Conservation (phyloP, 2,329 filamentous ascomycete species). For the Phialophora verrucosa region DNA sequence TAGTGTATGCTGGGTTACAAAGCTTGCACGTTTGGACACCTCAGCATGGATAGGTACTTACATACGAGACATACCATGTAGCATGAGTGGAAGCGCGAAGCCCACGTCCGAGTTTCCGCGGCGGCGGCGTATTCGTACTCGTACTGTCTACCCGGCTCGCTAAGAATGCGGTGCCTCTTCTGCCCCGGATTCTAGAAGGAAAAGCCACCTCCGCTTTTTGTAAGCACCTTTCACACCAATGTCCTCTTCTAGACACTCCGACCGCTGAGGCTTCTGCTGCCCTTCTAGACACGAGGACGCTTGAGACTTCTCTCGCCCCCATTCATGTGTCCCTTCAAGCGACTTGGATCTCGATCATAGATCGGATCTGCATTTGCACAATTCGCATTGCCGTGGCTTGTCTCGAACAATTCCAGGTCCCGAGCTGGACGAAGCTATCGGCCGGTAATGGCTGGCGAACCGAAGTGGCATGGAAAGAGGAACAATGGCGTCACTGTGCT, state of each 20-base stretch:
- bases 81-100: not conserved
- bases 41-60: not conserved
- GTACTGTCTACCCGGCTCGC: not conserved
- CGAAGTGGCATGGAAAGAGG: not conserved
- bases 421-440: not conserved
- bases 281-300: no score
- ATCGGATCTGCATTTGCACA: no score
- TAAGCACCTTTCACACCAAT: not conserved
- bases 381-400: not conserved
- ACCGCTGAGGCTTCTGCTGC: no score
- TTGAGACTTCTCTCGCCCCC: no score
- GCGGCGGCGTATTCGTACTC: not conserved
- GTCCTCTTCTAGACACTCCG: not conserved
- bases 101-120: not conserved
- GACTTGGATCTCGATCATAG: not conserved
- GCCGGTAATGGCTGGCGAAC: not conserved
- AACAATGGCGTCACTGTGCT: not conserved
- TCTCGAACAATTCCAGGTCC: not conserved
- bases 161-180: not conserved
- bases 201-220: not conserved
- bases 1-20: not conserved
- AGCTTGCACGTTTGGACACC: not conserved
- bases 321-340: not conserved
- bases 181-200: not conserved
- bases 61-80: no score